Conservation (phyloP, 176 grass and related monocot genomes). For the Saccharum spontaneum region DNA sequence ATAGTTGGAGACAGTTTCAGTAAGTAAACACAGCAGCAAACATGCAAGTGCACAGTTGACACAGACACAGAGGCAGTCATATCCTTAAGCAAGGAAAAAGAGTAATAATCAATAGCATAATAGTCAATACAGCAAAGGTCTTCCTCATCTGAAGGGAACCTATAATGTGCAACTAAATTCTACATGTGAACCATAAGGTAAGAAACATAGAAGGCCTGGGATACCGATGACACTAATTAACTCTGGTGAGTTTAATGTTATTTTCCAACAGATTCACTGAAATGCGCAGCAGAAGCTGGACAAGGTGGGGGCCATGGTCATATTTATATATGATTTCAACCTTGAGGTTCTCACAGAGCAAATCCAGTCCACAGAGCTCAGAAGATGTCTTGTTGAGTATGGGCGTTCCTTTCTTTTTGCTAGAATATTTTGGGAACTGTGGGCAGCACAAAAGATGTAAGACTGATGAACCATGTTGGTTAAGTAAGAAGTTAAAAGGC, state of each 20-base stretch:
- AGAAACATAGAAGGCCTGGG: not conserved
- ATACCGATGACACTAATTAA: not conserved
- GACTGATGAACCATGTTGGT: not conserved
- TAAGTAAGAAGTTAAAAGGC: not conserved
- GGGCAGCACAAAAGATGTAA: not conserved
- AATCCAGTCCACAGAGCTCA: not conserved
- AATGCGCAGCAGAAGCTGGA: not conserved
- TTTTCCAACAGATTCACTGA: not conserved
- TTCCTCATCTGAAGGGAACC: not conserved
- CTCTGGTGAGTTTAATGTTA: not conserved
- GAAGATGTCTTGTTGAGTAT: not conserved
- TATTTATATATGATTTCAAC: not conserved
- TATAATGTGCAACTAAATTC: not conserved
- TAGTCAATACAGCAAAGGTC: not conserved
- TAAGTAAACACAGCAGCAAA: not conserved
- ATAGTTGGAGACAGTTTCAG: not conserved
- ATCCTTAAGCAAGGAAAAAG: not conserved
- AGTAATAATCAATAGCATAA: not conserved
- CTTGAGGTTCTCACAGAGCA: conserved; percentile 2
- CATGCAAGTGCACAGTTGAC: not conserved
- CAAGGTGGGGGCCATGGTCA: not conserved
- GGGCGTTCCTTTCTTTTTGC: not conserved
- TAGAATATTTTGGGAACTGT: not conserved
- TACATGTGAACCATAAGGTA: not conserved
- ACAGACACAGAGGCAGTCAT: not conserved